Evolutionary conservation across 805 yeast genomes (phyloP).

Genomic region (Candida palmyrensis): DNA sequence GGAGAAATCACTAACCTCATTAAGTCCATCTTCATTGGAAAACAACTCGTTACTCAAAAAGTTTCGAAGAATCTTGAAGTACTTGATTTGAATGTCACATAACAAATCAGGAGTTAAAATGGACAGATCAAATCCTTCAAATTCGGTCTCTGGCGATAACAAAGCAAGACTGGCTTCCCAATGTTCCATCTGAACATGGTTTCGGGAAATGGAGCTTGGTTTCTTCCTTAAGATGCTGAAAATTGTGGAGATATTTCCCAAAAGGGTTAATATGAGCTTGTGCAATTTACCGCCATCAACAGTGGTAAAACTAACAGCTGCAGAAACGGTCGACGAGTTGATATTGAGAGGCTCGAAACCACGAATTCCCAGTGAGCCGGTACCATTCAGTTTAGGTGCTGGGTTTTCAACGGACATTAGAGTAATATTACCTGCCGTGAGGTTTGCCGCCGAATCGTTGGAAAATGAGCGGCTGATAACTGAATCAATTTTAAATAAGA

Average conservation of each 20-base stretch:
- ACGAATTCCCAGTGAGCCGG: too few relatives aligned
- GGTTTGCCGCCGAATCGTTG: too few relatives aligned
- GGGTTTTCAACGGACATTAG: background rate
- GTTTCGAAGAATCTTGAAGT: conserved; percentile 31
- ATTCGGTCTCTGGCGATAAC: conserved; percentile 16
- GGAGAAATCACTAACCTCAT: conserved; percentile 7
- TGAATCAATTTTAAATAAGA: conserved; percentile 43
- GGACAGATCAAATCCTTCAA: conserved; percentile 7
- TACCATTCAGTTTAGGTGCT: too few relatives aligned
- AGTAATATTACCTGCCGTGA: too few relatives aligned
- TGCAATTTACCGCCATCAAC: conserved; percentile 11
- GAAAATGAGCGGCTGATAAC: conserved; percentile 12
- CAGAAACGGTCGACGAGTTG: conserved; percentile 5
- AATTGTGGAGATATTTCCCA: conserved; percentile 27
- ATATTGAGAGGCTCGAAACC: too few relatives aligned
- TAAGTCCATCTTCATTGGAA: conserved; percentile 8
- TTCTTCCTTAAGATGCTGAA: conserved; percentile 27
- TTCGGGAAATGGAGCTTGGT: conserved; percentile 33
- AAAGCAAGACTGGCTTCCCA: conserved; percentile 40
- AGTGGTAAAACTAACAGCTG: too few relatives aligned
- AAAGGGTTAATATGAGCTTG: conserved; percentile 20
- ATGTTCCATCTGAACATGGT: conserved; percentile 37
- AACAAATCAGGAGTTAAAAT: conserved; percentile 19
- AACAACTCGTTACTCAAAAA: conserved; percentile 31
- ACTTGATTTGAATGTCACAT: conserved; percentile 30